phyloP scores from a whole-genome alignment of 768 basidiomycete species.

The Chalciporus pseudorubinellus region DNA sequence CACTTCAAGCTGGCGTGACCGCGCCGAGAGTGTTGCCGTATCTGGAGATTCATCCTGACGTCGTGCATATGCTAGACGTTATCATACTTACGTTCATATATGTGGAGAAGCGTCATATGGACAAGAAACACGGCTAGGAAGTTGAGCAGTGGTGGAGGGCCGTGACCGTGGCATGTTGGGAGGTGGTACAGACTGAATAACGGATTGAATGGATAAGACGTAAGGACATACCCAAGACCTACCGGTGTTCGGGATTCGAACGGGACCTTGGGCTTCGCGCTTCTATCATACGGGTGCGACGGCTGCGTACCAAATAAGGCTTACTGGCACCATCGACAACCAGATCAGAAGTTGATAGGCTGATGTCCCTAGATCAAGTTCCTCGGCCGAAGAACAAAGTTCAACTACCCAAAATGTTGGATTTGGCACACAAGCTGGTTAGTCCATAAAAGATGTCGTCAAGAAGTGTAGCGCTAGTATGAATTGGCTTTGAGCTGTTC shows the following conservation, averaged over 20 bases:
- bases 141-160: background rate
- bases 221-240: no score
- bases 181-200: no score
- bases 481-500: background rate
- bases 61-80: conserved; percentile 23
- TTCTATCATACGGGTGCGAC: no score
- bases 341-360: no score
- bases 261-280: no score
- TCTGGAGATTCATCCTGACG: conserved; percentile 18
- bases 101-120: conserved; percentile 23
- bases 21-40: conserved; percentile 8
- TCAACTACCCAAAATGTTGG: no score
- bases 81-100: conserved; percentile 27
- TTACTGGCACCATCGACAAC: no score
- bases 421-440: background rate
- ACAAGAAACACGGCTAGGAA: conserved; percentile 3
- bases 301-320: no score
- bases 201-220: no score
- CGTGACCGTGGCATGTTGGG: background rate
- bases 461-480: background rate
- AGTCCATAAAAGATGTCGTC: background rate
- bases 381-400: no score
- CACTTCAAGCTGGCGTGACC: conserved; percentile 18
- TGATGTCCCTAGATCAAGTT: no score
- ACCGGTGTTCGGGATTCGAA: no score